A percentile compares a stretch with the other conserved stretches of the same genome.
Conservation (phyloP, 2,329 filamentous ascomycete genomes). For the Immersiporthe knoxdaviesiana region DNA sequence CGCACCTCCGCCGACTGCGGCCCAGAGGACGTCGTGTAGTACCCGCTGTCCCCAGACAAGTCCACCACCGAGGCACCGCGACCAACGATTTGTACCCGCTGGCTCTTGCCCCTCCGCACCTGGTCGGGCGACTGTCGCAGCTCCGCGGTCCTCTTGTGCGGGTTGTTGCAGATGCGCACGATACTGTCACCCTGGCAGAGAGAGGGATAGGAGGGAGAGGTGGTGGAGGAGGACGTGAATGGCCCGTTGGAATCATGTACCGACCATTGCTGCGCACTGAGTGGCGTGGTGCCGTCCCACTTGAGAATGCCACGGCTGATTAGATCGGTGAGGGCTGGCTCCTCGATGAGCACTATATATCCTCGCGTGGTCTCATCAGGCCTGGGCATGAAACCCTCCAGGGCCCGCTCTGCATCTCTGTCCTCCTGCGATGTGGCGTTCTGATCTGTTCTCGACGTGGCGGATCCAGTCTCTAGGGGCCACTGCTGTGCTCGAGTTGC, state of each 20-base stretch:
- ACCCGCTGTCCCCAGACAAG: conserved; percentile 22
- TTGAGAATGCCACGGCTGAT: not conserved
- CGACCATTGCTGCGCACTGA: not conserved
- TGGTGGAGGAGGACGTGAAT: not conserved
- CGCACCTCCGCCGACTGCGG: not conserved
- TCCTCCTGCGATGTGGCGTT: not conserved
- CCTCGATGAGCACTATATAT: conserved; percentile 13
- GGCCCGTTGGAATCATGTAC: not conserved
- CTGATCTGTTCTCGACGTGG: not conserved
- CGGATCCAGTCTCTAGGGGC: too few relatives aligned
- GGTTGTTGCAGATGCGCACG: not conserved
- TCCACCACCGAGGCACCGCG: not conserved
- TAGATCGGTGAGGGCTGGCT: conserved; percentile 15
- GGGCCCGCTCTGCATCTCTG: not conserved
- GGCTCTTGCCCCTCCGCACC: conserved; percentile 8
- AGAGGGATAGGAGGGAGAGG: not conserved
- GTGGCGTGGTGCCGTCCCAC: not conserved
- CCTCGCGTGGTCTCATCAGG: not conserved
- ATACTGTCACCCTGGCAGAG: too few relatives aligned
- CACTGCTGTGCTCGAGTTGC: not conserved
- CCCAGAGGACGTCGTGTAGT: conserved; percentile 11
- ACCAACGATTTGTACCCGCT: conserved; percentile 1
- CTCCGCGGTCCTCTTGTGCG: not conserved
- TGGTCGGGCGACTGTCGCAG: not conserved
- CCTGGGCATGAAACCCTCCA: not conserved